Conservation (phyloP, 2,329 filamentous ascomycete species). For the Trichocomaceae sp. region DNA sequence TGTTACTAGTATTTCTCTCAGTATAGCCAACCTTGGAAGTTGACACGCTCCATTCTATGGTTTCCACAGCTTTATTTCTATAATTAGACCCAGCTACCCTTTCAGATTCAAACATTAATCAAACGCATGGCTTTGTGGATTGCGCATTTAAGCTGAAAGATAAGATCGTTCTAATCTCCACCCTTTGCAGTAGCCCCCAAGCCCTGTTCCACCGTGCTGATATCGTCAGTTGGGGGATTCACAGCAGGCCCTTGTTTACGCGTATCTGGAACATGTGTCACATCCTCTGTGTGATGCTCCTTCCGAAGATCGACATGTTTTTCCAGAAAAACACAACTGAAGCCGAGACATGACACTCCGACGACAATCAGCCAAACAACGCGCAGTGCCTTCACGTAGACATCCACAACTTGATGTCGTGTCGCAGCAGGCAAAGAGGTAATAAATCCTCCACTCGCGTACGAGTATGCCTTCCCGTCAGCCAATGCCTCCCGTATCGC, state of each 20-base stretch:
- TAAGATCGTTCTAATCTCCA: not conserved
- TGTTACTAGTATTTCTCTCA: too few species aligned
- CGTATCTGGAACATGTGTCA: not conserved
- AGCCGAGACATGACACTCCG: not conserved
- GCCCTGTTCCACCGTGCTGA: not conserved
- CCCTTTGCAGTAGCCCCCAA: not conserved
- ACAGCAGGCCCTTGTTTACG: not conserved
- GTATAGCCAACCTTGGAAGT: too few species aligned
- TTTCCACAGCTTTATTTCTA: too few species aligned
- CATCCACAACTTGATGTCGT: not conserved
- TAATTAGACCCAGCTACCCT: too few species aligned
- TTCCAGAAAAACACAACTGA: not conserved
- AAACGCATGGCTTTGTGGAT: too few species aligned
- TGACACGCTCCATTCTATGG: too few species aligned
- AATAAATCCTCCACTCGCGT: not conserved
- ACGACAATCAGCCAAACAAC: not conserved
- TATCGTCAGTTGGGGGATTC: not conserved
- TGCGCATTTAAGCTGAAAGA: too few species aligned
- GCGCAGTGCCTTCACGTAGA: not conserved
- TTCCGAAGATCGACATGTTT: not conserved
- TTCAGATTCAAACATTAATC: too few species aligned
- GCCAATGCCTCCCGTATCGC: not conserved
- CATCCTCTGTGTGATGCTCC: not conserved
- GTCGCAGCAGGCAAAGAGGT: not conserved
- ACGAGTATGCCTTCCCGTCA: not conserved